Percentiles rank a stretch among this genome's conserved stretches.
Conservation (phyloP, 2,329 filamentous ascomycete genomes). For the Epichloe amarillans region DNA sequence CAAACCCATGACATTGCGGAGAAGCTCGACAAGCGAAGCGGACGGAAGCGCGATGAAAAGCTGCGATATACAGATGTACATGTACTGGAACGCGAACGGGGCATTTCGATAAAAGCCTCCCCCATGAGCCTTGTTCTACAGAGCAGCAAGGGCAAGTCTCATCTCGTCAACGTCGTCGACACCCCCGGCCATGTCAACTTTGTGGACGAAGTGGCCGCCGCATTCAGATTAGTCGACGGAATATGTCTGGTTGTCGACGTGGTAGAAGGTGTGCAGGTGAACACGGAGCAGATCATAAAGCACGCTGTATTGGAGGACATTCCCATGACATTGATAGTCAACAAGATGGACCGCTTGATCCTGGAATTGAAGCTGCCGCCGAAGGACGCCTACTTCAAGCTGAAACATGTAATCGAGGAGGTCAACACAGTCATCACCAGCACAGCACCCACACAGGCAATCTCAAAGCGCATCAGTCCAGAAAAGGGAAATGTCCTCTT, state of each 20-base stretch:
- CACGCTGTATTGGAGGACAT: conserved; percentile 84
- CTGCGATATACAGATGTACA: conserved; percentile 91
- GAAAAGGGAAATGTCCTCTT: conserved; percentile 99
- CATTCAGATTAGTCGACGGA: conserved; percentile 77
- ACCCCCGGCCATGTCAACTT: conserved; percentile 98
- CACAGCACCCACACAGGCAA: conserved; percentile 67
- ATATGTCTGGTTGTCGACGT: conserved; percentile 91
- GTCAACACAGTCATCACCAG: conserved; percentile 94
- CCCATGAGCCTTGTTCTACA: conserved; percentile 91
- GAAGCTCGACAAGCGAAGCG: conserved; percentile 65
- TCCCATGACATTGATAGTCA: conserved; percentile 79
- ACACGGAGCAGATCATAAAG: conserved; percentile 94
- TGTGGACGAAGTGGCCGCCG: conserved; percentile 87
- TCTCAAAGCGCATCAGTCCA: conserved; percentile 70
- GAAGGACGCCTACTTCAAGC: conserved; percentile 94
- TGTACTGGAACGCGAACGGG: conserved; percentile 75
- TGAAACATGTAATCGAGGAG: conserved; percentile 97
- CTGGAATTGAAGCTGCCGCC: conserved; percentile 89
- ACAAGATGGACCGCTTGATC: conserved; percentile 95
- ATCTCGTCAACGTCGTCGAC: conserved; percentile 88
- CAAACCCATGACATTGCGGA: conserved; percentile 85
- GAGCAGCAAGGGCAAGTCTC: conserved; percentile 82
- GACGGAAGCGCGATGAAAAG: conserved; percentile 75
- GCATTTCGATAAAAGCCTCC: conserved; percentile 80
- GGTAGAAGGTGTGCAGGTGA: conserved; percentile 96